phyloP scores from a whole-genome alignment of 768 basidiomycete species.

The Lentinula detonsa region DNA sequence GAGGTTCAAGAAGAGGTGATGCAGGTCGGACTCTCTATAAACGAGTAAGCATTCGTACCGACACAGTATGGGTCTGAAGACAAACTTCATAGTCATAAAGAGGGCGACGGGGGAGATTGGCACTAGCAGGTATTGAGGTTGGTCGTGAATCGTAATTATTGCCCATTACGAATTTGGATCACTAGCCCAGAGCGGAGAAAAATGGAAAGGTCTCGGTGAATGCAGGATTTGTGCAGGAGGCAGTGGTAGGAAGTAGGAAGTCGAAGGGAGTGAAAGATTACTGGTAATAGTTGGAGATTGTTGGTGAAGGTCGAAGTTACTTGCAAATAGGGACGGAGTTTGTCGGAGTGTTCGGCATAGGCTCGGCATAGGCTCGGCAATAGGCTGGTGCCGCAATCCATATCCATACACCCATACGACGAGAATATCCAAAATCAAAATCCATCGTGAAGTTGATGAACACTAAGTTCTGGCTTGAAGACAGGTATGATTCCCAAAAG shows the following conservation, averaged over 20 bases:
- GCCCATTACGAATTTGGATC: background rate
- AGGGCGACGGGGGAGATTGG: conserved; percentile 25
- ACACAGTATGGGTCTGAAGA: background rate
- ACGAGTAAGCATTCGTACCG: conserved; percentile 6
- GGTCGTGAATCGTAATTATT: conserved; percentile 3
- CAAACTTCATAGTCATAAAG: conserved; percentile 17
- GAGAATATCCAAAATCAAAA: too few species aligned
- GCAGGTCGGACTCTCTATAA: conserved; percentile 22
- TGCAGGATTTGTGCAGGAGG: background rate
- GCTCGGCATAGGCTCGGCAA: too few species aligned
- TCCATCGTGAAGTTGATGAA: too few species aligned
- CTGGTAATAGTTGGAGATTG: background rate
- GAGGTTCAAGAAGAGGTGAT: conserved; percentile 1
- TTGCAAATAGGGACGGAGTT: background rate
- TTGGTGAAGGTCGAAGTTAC: background rate
- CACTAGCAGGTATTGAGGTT: conserved; percentile 19
- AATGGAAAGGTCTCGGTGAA: background rate
- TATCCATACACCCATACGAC: too few species aligned
- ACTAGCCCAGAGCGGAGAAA: background rate
- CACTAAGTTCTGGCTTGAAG: too few species aligned
- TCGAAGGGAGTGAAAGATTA: background rate
- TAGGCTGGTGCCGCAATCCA: too few species aligned
- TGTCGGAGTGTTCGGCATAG: too few species aligned
- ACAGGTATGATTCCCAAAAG: too few species aligned
- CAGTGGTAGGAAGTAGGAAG: background rate